These are phyloP conservation scores for Rhizoclosmatium globosum DNA, from an alignment of 192 early-diverging fungal genomes.

Conservation along the genomic window DNA sequence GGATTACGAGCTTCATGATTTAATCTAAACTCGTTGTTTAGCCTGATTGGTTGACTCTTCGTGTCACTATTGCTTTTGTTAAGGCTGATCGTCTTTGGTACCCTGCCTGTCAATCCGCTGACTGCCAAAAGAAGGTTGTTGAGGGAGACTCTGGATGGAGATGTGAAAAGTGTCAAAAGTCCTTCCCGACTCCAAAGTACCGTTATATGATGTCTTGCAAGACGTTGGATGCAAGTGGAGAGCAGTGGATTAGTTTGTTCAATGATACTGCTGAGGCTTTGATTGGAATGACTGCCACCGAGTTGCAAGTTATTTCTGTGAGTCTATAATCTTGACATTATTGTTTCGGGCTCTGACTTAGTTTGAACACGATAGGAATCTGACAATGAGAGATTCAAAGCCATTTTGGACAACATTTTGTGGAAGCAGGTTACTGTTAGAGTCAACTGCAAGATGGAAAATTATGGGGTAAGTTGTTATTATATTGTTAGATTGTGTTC, in stretches of 20 bases:
- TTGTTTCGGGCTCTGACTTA: slow-evolving; percentile 5
- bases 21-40: slow-evolving; percentile 36
- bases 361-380: slow-evolving; percentile 36
- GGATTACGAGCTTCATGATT: slow-evolving; percentile 14
- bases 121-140: slow-evolving; percentile 91
- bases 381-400: slow-evolving; percentile 61
- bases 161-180: slow-evolving; percentile 89
- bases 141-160: slow-evolving; percentile 76
- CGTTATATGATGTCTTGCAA: slow-evolving; percentile 75
- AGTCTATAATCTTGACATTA: slow-evolving; percentile 6
- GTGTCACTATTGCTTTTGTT: slow-evolving; percentile 79
- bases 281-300: slow-evolving; percentile 74
- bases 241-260: slow-evolving; percentile 85
- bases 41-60: slow-evolving; percentile 77
- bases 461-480: slow-evolving; percentile 68
- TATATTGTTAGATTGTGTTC: background rate
- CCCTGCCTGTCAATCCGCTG: slow-evolving; percentile 79
- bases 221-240: slow-evolving; percentile 80
- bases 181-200: slow-evolving; percentile 68
- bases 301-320: slow-evolving; percentile 70
- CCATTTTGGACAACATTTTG: slow-evolving; percentile 57
- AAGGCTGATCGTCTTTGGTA: slow-evolving; percentile 73
- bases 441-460: slow-evolving; percentile 82
- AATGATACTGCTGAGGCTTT: slow-evolving; percentile 80
- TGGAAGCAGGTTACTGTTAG: slow-evolving; percentile 80